Evolutionary conservation across 2,329 filamentous ascomycete genomes (phyloP), one percentile per base, ranked within the genome.

Genomic region (Xylariomycetidae sp.): DNA sequence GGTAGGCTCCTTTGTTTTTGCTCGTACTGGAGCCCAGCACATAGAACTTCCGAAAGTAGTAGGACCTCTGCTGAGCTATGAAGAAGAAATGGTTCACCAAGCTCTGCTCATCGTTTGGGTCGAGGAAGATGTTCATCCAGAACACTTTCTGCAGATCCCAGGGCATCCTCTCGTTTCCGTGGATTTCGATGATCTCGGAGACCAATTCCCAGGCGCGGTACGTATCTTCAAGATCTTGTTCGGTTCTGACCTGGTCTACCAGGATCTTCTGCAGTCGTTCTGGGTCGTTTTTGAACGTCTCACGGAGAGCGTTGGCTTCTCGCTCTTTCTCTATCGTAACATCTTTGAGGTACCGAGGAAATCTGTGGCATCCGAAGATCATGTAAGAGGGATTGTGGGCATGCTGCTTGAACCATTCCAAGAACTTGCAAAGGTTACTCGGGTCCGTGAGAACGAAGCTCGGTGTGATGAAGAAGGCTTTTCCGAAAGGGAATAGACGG

Each of bases 61-160:
- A 67, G 22, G 74, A 47, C 19, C 68, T 65, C 35, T 53, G 39
- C 19, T 63, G 57, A 1, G 73, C 61, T 76, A 76, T 81, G 53
- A 63, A 72, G 1, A 70, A 74, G 49, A 79, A 81, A 70, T 73
- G 79, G 40, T 78, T 74, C 8, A 80, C 65, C 18, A 82, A 57
- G 36, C 70, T 76, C 47, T 78, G 71, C 47, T 82, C 77, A 39
- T 81, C 75, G 34, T 74, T 72, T 1, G 65, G 60, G 35, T 77
- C 67, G 28, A 81, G 71, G 24, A 42, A 52, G 4, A 58, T 46
- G 10, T 66, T 64, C 0, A 68, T 70, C 48, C 64, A 68, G 2
- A 70, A 49, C 5, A 79, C 45, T 28, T 50, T 56, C 5, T 47
- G 43, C 17, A 54, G 38, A 3, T 49, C 48, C 4, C 64, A 57